These are phyloP conservation scores for Obelidium mucronatum DNA, from an alignment of 192 early-diverging fungal genomes.

Conservation along the genomic window DNA sequence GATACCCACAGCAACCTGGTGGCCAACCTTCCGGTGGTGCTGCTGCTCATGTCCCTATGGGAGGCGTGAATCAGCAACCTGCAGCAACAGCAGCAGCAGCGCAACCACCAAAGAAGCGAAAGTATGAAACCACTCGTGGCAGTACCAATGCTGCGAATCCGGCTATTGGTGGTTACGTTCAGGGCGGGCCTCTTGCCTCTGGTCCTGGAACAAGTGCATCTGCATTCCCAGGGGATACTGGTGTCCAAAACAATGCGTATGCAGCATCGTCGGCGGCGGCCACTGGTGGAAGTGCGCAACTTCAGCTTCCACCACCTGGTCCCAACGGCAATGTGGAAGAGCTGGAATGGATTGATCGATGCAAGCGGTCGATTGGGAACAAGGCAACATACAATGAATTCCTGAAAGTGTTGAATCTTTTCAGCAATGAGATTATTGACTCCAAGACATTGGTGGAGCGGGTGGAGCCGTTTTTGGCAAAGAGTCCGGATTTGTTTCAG, in stretches of 20 bases:
- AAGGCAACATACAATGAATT: conserved; percentile 95
- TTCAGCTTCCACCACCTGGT: background rate
- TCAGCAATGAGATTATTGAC: conserved; percentile 92
- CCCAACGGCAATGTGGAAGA: conserved; percentile 69
- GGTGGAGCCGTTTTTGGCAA: conserved; percentile 83
- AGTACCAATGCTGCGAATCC: background rate
- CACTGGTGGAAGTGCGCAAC: background rate
- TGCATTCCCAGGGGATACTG: conserved; percentile 18
- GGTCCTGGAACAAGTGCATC: background rate
- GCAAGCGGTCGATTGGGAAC: conserved; percentile 85
- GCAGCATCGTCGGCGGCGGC: background rate
- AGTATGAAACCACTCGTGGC: conserved; percentile 15
- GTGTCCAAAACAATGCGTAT: background rate
- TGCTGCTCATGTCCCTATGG: background rate
- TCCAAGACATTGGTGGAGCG: conserved; percentile 82
- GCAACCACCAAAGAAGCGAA: conserved; percentile 45
- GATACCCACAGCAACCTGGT: background rate
- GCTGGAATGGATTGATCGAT: conserved; percentile 92
- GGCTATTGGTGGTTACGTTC: conserved; percentile 20
- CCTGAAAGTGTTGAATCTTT: conserved; percentile 93
- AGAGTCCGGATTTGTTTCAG: conserved; percentile 85
- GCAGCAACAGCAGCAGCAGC: background rate
- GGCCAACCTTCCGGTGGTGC: background rate
- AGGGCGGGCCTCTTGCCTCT: conserved; percentile 9
- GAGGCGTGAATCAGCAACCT: background rate